Conservation (phyloP, 306 rosid species). For the Quercus wislizeni region DNA sequence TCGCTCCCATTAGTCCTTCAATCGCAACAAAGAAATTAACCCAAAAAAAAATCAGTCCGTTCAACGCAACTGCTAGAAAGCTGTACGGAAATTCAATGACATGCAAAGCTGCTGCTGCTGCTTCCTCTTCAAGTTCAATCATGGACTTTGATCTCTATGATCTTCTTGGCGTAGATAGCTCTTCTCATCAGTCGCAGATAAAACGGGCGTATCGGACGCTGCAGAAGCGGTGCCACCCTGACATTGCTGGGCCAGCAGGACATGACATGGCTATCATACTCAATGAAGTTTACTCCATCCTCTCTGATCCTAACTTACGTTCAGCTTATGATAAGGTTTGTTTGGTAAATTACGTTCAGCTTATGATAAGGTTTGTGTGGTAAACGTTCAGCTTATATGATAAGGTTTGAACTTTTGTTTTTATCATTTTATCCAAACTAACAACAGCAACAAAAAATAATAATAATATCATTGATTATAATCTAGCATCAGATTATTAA, state of each 20-base stretch:
- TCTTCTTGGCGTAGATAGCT: conserved; percentile 74
- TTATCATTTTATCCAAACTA: too few relatives aligned
- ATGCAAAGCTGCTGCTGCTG: conserved; percentile 47
- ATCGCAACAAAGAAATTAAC: not conserved
- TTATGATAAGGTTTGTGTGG: too few relatives aligned
- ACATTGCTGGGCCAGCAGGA: conserved; percentile 83
- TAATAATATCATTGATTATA: too few relatives aligned
- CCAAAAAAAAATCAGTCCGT: conserved; percentile 1
- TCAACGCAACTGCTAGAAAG: not conserved
- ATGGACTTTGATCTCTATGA: conserved; percentile 76
- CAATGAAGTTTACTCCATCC: conserved; percentile 76
- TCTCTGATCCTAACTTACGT: conserved; percentile 70
- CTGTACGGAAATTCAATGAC: conserved; percentile 9
- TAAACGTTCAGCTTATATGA: too few relatives aligned
- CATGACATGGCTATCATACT: conserved; percentile 96
- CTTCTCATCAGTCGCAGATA: conserved; percentile 58
- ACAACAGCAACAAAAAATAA: too few relatives aligned
- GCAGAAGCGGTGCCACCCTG: conserved; percentile 93
- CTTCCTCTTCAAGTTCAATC: conserved; percentile 12
- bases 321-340: conserved; percentile 73
- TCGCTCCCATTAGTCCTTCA: not conserved
- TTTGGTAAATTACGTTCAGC: not conserved
- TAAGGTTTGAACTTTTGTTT: too few relatives aligned
- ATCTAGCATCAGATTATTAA: too few relatives aligned
- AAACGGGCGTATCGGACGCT: conserved; percentile 72